Base-by-base conservation (phyloP, 441 rosid species). In the Hypseocharis bilobata region DNA sequence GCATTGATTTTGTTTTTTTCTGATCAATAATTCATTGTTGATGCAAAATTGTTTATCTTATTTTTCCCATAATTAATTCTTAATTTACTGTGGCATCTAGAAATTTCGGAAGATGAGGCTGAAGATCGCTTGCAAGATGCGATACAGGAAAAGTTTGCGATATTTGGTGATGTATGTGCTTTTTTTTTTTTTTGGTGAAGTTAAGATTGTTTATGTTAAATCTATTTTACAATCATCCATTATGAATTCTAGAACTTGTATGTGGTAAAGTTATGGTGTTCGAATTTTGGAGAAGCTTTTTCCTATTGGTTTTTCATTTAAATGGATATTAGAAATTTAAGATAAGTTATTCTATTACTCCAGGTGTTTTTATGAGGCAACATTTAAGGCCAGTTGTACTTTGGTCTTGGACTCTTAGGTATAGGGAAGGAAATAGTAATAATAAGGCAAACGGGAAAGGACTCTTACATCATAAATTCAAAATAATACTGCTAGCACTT, bases 51-150 rank as follows among this genome's bases (percentile, higher is more conserved):
- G 60, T 55, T 51, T 52, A 25, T 47, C 68, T 38, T 65, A 36
- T 70, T 38, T 56, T 38, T 34, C 16, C 52, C 61, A 55, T 70
- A 32, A 23, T 68, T 67, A 11, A 8, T 58, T 79, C 56, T 42
- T 23, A 60, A 52, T 60, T 27, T 71, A 76, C 71, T 66, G 59
- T 78, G 74, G 51, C 66, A 60, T 80, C 74, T 82, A 91, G 98
- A 91, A 86, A 91, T 91, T 66, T 88, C 99, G 4, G 96, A 91
- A 81, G 96, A 85, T 73, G 99, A 94, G 82, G 98, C 98, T 19
- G 99, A 94, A 89, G 87, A 91, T 69, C 92, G 72, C 71, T 80
- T 94, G 68, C 99, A 94, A 80, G 91, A 83, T 65, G 99, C 96
- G 60, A 89, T 94, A 70, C 96, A 94, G 83, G 99, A 94, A 77